phyloP scores from a whole-genome alignment of 2,329 filamentous ascomycete genomes.

The Exophiala calicioides region DNA sequence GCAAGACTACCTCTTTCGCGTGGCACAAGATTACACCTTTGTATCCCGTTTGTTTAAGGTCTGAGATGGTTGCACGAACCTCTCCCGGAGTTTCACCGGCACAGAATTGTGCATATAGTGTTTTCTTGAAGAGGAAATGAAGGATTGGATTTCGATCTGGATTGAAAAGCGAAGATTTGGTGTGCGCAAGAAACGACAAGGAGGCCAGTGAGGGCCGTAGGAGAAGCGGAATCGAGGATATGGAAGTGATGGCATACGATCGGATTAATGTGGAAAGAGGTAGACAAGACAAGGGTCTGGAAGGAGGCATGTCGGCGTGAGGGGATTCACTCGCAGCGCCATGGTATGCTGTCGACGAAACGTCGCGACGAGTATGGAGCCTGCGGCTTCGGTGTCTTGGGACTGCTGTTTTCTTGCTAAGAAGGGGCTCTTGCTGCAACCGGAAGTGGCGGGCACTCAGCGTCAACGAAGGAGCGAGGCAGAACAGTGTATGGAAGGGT shows the following conservation, averaged over 20 bases:
- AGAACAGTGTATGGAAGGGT: slow-evolving; percentile 1
- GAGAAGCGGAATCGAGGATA: slow-evolving; percentile 49
- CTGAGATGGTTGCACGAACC: slow-evolving; percentile 64
- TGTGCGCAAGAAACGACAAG: slow-evolving; percentile 70
- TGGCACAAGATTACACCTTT: slow-evolving; percentile 83
- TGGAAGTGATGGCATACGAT: slow-evolving; percentile 31
- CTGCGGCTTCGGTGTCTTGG: slow-evolving; percentile 15
- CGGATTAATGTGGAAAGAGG: slow-evolving; percentile 27
- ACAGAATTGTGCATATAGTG: slow-evolving; percentile 90
- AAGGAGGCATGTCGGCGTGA: slow-evolving; percentile 8
- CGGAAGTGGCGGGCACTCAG: not conserved
- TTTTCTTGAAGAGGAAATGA: slow-evolving; percentile 70
- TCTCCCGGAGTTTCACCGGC: slow-evolving; percentile 73
- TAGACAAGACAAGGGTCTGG: slow-evolving; percentile 28
- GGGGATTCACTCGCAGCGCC: slow-evolving; percentile 1
- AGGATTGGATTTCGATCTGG: slow-evolving; percentile 75
- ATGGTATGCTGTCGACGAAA: slow-evolving; percentile 23
- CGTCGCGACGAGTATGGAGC: slow-evolving; percentile 24
- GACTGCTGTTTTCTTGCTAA: not conserved
- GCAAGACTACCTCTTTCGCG: slow-evolving; percentile 75
- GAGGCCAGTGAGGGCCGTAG: slow-evolving; percentile 68
- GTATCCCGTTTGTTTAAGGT: slow-evolving; percentile 74
- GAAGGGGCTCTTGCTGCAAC: not conserved
- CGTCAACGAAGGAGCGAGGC: slow-evolving; percentile 3
- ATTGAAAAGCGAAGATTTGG: slow-evolving; percentile 65